Conservation (phyloP, 2,329 filamentous ascomycete genomes). For the Myriangium duriaei region DNA sequence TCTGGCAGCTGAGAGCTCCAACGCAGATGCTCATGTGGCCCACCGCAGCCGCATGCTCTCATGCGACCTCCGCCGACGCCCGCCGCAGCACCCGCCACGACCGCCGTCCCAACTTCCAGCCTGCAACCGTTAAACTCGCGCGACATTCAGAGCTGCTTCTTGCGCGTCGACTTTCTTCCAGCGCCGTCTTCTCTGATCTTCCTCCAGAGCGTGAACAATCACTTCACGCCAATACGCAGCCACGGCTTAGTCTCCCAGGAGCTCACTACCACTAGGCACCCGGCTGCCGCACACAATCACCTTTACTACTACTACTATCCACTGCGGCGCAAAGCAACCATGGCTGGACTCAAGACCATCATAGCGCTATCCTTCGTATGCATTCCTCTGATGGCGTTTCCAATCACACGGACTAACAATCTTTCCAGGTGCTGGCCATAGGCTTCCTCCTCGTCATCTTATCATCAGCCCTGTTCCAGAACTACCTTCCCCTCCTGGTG, state of each 20-base stretch:
- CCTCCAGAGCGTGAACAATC: no score
- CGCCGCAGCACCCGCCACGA: no score
- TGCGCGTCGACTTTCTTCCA: no score
- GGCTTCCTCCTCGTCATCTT: slow-evolving; percentile 98
- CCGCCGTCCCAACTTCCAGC: slow-evolving; percentile 6
- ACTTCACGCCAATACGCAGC: no score
- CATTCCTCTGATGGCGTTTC: slow-evolving; percentile 12
- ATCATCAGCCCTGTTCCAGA: slow-evolving; percentile 86
- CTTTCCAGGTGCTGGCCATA: slow-evolving; percentile 71
- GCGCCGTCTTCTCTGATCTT: no score
- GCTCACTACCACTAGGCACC: no score
- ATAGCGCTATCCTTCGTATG: slow-evolving; percentile 93
- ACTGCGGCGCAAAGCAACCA: slow-evolving; percentile 23
- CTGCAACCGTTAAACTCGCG: slow-evolving; percentile 7
- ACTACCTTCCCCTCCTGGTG: slow-evolving; percentile 89
- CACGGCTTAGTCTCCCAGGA: no score
- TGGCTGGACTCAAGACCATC: slow-evolving; percentile 95
- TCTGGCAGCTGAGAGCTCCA: slow-evolving; percentile 3
- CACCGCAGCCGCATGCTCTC: not conserved
- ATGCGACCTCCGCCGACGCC: not conserved
- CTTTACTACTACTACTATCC: slow-evolving; percentile 5
- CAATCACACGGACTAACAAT: slow-evolving; percentile 4
- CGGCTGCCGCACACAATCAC: slow-evolving; percentile 5
- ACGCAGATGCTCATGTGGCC: slow-evolving; percentile 1
- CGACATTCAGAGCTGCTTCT: not conserved